Base-by-base conservation (phyloP, 768 basidiomycete species). In the Psilocybe tampanensis region DNA sequence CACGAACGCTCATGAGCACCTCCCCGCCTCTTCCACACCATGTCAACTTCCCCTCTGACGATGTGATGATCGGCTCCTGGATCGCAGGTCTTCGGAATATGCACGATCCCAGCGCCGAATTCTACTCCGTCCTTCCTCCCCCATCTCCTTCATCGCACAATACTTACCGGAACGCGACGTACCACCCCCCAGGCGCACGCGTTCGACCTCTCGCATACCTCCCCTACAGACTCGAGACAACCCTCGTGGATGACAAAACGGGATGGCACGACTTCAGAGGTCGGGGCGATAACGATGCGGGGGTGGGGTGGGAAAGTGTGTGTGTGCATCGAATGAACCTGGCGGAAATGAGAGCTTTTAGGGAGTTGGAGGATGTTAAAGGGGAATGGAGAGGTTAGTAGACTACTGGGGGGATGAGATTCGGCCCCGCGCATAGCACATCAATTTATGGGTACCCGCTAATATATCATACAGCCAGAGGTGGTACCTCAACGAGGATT, bases 41-140 rank as follows among this genome's bases (percentile, higher is more conserved):
- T 32, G 47, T 59, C 17, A 47, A 54, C 21, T 54, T 54, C 41
- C 58, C 58, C 12, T 59, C 41, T 1, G 58, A 59, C 58, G 58
- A 59, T 32, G 58, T 59, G 2, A 59, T 59, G 58, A 59, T 59
- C 17, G 58, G 58, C 9, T 43, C 52, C n/a, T 59, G 58, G 58
- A n/a, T 59, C 0, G 45, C 52, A 9, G 39, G 52, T 7, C 33
- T 59, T 3, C 24, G 39, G 18, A n/a, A 33, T 8, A 43, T 59
- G 15, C 47, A 44, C 33, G 52, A 59, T 17, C 32, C 42, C 3
- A 24, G 41, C 8, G 26, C 23, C n/a, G 39, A 33, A 43, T 54
- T 42, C 29, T 12, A 49, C 1, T n/a, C 47, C 2, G 29, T 47
- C 9, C 34, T 33, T 8, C 52, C 42, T 34, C n/a, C 52, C 8